These are phyloP conservation scores for Nicotiana otophora DNA, from an alignment of 257 asterid species.

Conservation along the genomic window DNA sequence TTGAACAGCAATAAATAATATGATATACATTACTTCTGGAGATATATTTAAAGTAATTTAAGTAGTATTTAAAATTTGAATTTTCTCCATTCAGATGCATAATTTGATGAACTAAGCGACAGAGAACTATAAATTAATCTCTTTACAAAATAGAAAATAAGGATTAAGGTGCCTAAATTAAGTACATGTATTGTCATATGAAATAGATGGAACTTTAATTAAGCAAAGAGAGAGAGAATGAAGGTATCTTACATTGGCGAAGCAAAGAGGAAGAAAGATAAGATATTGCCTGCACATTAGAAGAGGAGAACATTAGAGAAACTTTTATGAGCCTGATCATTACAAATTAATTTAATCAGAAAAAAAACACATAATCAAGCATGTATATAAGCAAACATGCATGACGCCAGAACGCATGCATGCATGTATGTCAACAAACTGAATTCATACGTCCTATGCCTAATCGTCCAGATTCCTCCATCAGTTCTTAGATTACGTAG, in stretches of 20 bases:
- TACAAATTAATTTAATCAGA: not conserved
- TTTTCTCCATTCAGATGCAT: no score
- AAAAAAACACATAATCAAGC: not conserved
- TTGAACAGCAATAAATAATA: no score
- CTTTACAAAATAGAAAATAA: not conserved
- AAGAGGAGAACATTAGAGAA: not conserved
- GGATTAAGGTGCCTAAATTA: not conserved
- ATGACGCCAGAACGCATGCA: not conserved
- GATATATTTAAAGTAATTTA: no score
- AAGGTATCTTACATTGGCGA: constrained; percentile 32
- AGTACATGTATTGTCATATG: no score
- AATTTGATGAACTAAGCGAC: no score
- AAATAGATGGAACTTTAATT: not conserved
- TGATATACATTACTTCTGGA: no score
- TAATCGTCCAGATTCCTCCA: not conserved
- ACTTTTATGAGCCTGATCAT: not conserved
- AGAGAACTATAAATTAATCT: not conserved
- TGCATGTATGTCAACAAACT: not conserved
- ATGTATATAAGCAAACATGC: not conserved
- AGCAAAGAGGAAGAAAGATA: constrained; percentile 29
- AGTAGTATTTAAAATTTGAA: no score
- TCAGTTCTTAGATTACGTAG: not conserved
- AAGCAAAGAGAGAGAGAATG: not conserved
- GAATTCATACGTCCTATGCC: not conserved
- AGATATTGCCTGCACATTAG: constrained; percentile 29